Evolutionary conservation across 176 grass and related monocot genomes (phyloP).

Genomic region (Zea mays): Zm-B73-REFERENCE-NAM-5.0 NC_050096.1:80153001-80153500

Average conservation of each 20-base stretch:
- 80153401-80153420: not conserved
- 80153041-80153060: too few relatives aligned
- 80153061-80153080: too few relatives aligned
- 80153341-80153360: conserved; percentile 15
- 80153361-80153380: not conserved
- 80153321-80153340: not conserved
- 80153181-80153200: too few relatives aligned
- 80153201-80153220: too few relatives aligned
- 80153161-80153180: too few relatives aligned
- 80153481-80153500: conserved; percentile 24
- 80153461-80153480: not conserved
- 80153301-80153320: not conserved
- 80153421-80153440: not conserved
- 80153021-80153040: too few relatives aligned
- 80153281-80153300: not conserved
- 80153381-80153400: conserved; percentile 13
- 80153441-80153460: not conserved
- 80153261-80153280: conserved; percentile 17
- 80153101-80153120: too few relatives aligned
- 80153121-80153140: too few relatives aligned
- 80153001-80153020: too few relatives aligned
- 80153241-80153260: conserved; percentile 6
- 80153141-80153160: too few relatives aligned
- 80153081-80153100: too few relatives aligned
- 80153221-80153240: not conserved